These are phyloP conservation scores for Stromatinia cepivora DNA, from an alignment of 2,329 filamentous ascomycete genomes.

Conservation along the genomic window DNA sequence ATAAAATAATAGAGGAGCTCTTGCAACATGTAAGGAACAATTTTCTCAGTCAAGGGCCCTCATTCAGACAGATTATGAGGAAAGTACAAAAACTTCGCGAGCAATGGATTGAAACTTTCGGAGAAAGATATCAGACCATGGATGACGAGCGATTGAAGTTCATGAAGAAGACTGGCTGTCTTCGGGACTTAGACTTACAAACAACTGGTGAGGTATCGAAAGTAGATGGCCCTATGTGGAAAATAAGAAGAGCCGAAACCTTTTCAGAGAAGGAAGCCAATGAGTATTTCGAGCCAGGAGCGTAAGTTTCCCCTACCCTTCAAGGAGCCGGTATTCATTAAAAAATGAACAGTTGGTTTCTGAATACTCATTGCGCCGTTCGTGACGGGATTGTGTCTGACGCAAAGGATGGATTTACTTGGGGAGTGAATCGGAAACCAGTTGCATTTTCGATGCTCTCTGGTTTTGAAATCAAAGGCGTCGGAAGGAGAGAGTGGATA, in stretches of 20 bases:
- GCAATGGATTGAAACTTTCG: slow-evolving; percentile 32
- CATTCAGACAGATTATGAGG: slow-evolving; percentile 16
- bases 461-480: slow-evolving; percentile 51
- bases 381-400: slow-evolving; percentile 55
- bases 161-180: slow-evolving; percentile 27
- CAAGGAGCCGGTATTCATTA: slow-evolving; percentile 33
- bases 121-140: slow-evolving; percentile 28
- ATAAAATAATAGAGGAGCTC: slow-evolving; percentile 31
- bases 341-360: slow-evolving; percentile 53
- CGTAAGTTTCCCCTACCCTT: slow-evolving; percentile 44
- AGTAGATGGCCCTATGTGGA: slow-evolving; percentile 25
- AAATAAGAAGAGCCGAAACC: slow-evolving; percentile 18
- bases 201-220: slow-evolving; percentile 13
- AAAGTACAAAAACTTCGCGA: slow-evolving; percentile 25
- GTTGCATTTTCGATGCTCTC: slow-evolving; percentile 52
- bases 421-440: slow-evolving; percentile 47
- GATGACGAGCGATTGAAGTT: slow-evolving; percentile 29
- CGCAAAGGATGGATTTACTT: slow-evolving; percentile 48
- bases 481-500: slow-evolving; percentile 41
- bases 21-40: slow-evolving; percentile 20
- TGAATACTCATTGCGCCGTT: slow-evolving; percentile 56
- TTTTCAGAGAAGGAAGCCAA: slow-evolving; percentile 38
- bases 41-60: slow-evolving; percentile 7
- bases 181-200: slow-evolving; percentile 26
- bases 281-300: slow-evolving; percentile 48